A percentile compares a stretch with the other conserved stretches of the same genome.
phyloP scores from a whole-genome alignment of 1,284 basidiomycete species.

The Heimioporus punctisporus region DNA sequence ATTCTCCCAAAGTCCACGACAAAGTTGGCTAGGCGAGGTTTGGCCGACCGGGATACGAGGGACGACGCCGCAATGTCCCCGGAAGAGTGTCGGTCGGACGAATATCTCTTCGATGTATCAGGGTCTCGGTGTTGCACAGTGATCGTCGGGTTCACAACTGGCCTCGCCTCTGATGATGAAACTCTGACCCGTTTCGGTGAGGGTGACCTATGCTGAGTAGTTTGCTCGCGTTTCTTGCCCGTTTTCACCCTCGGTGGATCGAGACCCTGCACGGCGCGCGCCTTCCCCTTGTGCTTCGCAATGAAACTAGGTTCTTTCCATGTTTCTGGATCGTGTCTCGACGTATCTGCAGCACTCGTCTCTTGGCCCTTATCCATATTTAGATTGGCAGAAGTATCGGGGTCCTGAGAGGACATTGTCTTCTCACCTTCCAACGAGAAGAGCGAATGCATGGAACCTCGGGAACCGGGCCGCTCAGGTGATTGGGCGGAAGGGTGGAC shows the following conservation, averaged over 20 bases:
- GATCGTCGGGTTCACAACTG: no score
- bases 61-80: background rate
- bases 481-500: background rate
- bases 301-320: conserved; percentile 33
- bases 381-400: background rate
- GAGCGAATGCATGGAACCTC: conserved; percentile 25
- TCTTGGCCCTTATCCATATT: background rate
- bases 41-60: background rate
- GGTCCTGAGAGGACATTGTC: background rate
- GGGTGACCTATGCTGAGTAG: conserved; percentile 6
- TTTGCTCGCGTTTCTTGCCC: conserved; percentile 17
- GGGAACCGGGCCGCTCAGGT: conserved; percentile 3
- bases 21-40: conserved; percentile 24
- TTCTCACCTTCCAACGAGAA: conserved; percentile 6
- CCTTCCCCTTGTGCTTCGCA: conserved; percentile 17
- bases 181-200: conserved; percentile 15
- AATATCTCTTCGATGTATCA: conserved; percentile 2
- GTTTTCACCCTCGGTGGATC: background rate
- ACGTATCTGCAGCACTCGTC: background rate
- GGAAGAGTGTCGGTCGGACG: background rate
- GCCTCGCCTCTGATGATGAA: no score
- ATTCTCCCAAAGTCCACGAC: conserved; percentile 15
- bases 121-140: background rate
- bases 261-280: conserved; percentile 1
- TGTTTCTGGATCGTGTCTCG: conserved; percentile 22